Evolutionary conservation across 2,329 filamentous ascomycete genomes (phyloP).

Genomic region (Drechslerella stenobrocha): DNA sequence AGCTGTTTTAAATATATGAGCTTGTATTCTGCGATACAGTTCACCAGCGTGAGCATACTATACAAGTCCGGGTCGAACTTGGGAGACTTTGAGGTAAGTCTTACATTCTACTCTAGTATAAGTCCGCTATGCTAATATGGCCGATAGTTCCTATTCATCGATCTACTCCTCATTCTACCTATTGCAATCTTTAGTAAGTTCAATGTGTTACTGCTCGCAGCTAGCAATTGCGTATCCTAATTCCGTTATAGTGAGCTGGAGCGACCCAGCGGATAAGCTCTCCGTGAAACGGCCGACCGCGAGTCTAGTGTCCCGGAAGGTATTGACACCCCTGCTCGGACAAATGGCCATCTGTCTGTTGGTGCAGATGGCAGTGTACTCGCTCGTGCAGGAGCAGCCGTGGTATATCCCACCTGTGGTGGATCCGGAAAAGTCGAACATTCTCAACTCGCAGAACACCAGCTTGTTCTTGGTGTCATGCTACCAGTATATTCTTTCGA

Average conservation of each 20-base stretch:
- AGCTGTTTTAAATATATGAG: constrained; percentile 99
- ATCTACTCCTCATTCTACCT: constrained; percentile 85
- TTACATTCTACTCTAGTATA: not conserved
- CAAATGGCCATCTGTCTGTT: constrained; percentile 81
- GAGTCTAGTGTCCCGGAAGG: constrained; percentile 87
- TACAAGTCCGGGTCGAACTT: constrained; percentile 92
- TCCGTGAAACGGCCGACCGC: constrained; percentile 86
- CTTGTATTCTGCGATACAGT: constrained; percentile 98
- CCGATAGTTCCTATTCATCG: constrained; percentile 82
- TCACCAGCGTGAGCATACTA: constrained; percentile 93
- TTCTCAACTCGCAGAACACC: constrained; percentile 91
- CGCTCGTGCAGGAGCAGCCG: constrained; percentile 73
- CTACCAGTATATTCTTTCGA: constrained; percentile 92
- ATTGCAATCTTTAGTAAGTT: constrained; percentile 87
- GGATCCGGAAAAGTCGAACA: constrained; percentile 77
- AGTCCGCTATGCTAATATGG: constrained; percentile 7
- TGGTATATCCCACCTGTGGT: constrained; percentile 86
- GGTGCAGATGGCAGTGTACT: constrained; percentile 73
- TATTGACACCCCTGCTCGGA: constrained; percentile 82
- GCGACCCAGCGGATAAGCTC: constrained; percentile 75
- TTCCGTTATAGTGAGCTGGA: constrained; percentile 76
- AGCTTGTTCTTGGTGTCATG: constrained; percentile 85
- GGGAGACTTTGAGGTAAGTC: constrained; percentile 80
- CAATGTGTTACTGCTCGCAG: not conserved
- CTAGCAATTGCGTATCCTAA: constrained; percentile 25